These are phyloP conservation scores for Neonectria ditissima DNA, from an alignment of 2,329 filamentous ascomycete genomes.

Conservation along the genomic window DNA sequence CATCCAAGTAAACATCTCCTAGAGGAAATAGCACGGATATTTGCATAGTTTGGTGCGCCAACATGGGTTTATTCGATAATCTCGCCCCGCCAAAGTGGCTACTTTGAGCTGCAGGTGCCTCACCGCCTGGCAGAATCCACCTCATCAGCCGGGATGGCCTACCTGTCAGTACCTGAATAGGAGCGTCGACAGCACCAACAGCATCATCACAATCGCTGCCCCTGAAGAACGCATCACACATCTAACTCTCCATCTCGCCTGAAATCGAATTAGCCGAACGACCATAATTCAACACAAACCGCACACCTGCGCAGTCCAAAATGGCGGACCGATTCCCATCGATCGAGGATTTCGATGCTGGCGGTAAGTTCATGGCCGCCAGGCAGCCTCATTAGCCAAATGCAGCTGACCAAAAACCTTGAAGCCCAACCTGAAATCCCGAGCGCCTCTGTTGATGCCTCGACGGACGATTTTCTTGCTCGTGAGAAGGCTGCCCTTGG, in stretches of 20 bases:
- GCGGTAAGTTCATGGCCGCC: constrained; percentile 59
- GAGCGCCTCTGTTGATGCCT: constrained; percentile 67
- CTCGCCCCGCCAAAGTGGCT: constrained; percentile 22
- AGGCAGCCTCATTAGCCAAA: constrained; percentile 22
- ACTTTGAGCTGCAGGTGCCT: constrained; percentile 21
- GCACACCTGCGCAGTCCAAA: constrained; percentile 35
- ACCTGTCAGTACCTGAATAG: constrained; percentile 45
- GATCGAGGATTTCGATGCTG: constrained; percentile 80
- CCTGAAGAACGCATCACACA: constrained; percentile 21
- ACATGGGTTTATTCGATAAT: constrained; percentile 40
- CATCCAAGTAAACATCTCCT: constrained; percentile 40
- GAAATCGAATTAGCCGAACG: not conserved
- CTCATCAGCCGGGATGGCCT: constrained; percentile 44
- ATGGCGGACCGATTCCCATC: constrained; percentile 87
- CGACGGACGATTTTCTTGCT: constrained; percentile 86
- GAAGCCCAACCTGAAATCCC: constrained; percentile 76
- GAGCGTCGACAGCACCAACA: constrained; percentile 39
- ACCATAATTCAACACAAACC: constrained; percentile 5
- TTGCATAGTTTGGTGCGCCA: constrained; percentile 34
- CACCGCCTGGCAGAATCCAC: constrained; percentile 54
- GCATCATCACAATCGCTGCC: constrained; percentile 34
- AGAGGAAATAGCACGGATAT: constrained; percentile 39
- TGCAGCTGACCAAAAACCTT: constrained; percentile 37
- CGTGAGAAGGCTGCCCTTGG: constrained; percentile 92
- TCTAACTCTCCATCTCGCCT: constrained; percentile 9